phyloP scores from a whole-genome alignment of 176 grass and related monocot species.

The Eragrostis nindensis region DNA sequence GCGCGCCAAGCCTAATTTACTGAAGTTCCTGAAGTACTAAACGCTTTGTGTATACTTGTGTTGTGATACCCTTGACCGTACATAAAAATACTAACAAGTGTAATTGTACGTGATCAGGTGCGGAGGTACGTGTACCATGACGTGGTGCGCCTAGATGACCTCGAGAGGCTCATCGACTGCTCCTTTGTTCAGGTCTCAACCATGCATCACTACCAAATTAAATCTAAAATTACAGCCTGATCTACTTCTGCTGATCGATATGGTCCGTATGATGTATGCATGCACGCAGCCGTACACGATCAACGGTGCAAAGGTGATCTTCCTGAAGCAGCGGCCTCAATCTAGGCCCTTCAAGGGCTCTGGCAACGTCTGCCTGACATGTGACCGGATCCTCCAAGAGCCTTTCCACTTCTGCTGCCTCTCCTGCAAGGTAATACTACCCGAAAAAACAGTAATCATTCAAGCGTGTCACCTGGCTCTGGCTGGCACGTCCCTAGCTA shows the following conservation, averaged over 20 bases:
- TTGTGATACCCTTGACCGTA: no score
- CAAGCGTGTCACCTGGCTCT: not conserved
- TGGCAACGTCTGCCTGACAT: conserved; percentile 91
- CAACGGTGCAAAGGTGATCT: conserved; percentile 97
- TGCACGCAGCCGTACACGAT: conserved; percentile 85
- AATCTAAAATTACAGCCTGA: no score
- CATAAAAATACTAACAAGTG: no score
- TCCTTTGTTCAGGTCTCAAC: conserved; percentile 94
- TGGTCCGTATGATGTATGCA: not conserved
- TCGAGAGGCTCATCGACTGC: conserved; percentile 92
- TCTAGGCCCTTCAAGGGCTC: conserved; percentile 96
- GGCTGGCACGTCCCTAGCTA: not conserved
- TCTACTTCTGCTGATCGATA: no score
- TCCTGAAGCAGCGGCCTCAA: conserved; percentile 92
- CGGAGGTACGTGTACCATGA: conserved; percentile 95
- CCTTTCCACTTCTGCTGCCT: conserved; percentile 99
- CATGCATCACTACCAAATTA: no score
- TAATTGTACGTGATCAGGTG: conserved; percentile 48
- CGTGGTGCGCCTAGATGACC: conserved; percentile 88
- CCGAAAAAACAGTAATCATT: not conserved
- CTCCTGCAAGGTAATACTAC: conserved; percentile 88
- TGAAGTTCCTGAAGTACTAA: not conserved
- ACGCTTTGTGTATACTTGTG: not conserved
- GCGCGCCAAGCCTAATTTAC: no score
- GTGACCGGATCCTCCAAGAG: conserved; percentile 96